phyloP scores from a whole-genome alignment of 2,329 filamentous ascomycete species.

The Cercospora nicotianae region DNA sequence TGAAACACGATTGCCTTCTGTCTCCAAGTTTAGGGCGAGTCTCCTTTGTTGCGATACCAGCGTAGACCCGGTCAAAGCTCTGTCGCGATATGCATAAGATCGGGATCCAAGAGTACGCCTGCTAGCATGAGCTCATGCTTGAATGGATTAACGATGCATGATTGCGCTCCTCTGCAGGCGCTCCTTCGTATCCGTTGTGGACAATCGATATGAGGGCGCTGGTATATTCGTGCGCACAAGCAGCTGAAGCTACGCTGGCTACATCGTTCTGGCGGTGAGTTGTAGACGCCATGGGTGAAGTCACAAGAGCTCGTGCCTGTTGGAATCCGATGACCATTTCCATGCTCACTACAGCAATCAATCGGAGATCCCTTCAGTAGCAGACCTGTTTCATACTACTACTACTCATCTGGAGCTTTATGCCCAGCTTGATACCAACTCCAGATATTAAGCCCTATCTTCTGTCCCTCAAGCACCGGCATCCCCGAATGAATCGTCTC shows the following conservation, averaged over 20 bases:
- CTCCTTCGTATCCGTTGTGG: neutral
- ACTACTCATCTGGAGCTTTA: conserved; percentile 8
- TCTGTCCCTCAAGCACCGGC: conserved; percentile 56
- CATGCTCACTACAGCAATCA: neutral
- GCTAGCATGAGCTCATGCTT: neutral
- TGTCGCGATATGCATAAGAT: neutral
- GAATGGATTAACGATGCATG: neutral
- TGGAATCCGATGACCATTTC: neutral
- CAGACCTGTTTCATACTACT: neutral
- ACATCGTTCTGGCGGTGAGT: neutral
- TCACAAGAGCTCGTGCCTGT: neutral
- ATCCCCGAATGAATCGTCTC: conserved; percentile 63
- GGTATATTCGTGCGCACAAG: neutral
- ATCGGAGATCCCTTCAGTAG: neutral
- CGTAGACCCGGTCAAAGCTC: neutral
- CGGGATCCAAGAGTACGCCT: neutral
- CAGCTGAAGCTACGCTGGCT: neutral
- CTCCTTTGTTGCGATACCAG: neutral
- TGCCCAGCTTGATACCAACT: conserved; percentile 56
- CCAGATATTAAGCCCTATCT: conserved; percentile 66
- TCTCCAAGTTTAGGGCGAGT: neutral
- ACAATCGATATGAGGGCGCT: neutral
- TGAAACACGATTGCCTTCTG: neutral
- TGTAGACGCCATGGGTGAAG: neutral
- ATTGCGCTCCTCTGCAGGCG: neutral